Evolutionary conservation across 768 basidiomycete species (phyloP), one percentile per base, ranked within the genome.

Genomic region (Mycena galopus): DNA sequence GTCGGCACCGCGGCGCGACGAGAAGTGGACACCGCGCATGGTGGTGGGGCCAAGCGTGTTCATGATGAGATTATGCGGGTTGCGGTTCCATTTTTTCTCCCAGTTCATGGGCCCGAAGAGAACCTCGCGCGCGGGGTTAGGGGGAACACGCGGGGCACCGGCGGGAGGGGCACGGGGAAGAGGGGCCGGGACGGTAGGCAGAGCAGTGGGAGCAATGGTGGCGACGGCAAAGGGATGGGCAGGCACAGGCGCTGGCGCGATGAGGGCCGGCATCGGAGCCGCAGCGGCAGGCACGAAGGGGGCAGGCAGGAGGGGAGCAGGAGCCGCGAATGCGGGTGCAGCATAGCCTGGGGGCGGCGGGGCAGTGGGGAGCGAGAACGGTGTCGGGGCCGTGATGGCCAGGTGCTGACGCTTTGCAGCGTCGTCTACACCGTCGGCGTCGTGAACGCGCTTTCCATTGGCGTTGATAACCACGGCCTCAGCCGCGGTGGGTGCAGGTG

Each of bases 101-200:
- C 57, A 59, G 33, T 57, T 37, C 58, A 60, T 29, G 1, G 59
- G 25, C 39, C 59, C 59, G 16, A 61, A 42, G 59, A 61, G 37
- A 17, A 61, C 59, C 59, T 44, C 59, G 3, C 39, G 39, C 6
- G 27, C 59, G 4, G 59, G 39, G 27, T 61, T 39, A 17, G 44
- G 8, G 16, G 17, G 2, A 11, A 61, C 39, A 19, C 59, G 59
- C 6, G 59, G 59, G 1, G 39, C 27, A 19, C 39, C 39, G 5
- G 11, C 9, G 9, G 59, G 27, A 10, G 27, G 39, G 23, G 39
- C 37, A 27, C 37, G 58, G 7, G 25, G 39, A 4, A 61, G 57
- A 14, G 23, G 21, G 16, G 44, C 21, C 39, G 39, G 39, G 5
- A 3, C 39, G 17, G 44, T 8, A 47, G 44, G 21, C 1, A n/a